A percentile compares a stretch with the other conserved stretches of the same genome.
These are phyloP conservation scores for Anisogramma anomala DNA, from an alignment of 2,329 filamentous ascomycete species.

Conservation along the genomic window DNA sequence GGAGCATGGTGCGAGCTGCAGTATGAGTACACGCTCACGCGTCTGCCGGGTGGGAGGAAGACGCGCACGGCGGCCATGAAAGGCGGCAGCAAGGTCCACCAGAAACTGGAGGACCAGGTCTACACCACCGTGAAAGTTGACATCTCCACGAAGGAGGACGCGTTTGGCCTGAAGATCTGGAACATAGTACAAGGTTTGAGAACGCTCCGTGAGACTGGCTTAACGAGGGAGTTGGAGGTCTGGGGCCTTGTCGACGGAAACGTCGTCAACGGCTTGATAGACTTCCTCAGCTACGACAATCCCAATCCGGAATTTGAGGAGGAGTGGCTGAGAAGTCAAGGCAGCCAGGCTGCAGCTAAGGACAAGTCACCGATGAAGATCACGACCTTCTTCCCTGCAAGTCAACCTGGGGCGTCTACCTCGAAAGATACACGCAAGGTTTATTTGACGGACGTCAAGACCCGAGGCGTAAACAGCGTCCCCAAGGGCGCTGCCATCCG, in stretches of 20 bases:
- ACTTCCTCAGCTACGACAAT: slow-evolving; percentile 67
- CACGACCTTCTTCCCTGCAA: slow-evolving; percentile 28
- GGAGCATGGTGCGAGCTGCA: slow-evolving; percentile 95
- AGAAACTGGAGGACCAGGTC: slow-evolving; percentile 73
- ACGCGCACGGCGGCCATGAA: slow-evolving; percentile 74
- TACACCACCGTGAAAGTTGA: slow-evolving; percentile 65
- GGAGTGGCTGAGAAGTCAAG: slow-evolving; percentile 33
- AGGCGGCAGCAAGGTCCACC: slow-evolving; percentile 67
- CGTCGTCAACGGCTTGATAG: slow-evolving; percentile 80
- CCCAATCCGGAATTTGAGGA: slow-evolving; percentile 62
- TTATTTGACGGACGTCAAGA: slow-evolving; percentile 89
- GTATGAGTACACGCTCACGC: slow-evolving; percentile 76
- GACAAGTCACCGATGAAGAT: slow-evolving; percentile 26
- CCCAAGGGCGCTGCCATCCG: slow-evolving; percentile 56
- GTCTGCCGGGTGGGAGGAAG: slow-evolving; percentile 58
- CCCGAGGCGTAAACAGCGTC: slow-evolving; percentile 51
- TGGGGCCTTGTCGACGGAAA: slow-evolving; percentile 78
- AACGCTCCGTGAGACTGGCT: slow-evolving; percentile 56
- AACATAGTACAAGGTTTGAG: slow-evolving; percentile 80
- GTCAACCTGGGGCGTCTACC: slow-evolving; percentile 1
- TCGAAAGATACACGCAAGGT: slow-evolving; percentile 22
- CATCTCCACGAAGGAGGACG: slow-evolving; percentile 65
- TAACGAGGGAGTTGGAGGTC: slow-evolving; percentile 67
- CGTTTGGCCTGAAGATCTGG: slow-evolving; percentile 74
- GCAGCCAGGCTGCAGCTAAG: slow-evolving; percentile 21